These are phyloP conservation scores for Myxozyma vanderwaltii DNA, from an alignment of 805 yeast genomes.

Conservation along the genomic window DNA sequence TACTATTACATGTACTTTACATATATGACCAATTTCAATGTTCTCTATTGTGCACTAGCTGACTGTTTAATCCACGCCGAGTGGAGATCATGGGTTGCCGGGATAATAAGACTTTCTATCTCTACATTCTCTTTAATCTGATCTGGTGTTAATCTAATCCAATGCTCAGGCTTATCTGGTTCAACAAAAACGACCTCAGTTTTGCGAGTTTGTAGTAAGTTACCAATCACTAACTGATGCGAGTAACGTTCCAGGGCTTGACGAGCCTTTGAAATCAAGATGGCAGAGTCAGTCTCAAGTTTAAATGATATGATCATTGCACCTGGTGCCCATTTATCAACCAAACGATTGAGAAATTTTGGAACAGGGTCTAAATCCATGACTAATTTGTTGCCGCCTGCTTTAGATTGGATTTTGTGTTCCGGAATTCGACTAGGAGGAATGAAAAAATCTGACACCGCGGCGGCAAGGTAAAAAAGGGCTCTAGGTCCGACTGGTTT, in stretches of 20 bases:
- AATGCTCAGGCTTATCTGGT: constrained; percentile 44
- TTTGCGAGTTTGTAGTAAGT: constrained; percentile 84
- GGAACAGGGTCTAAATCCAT: constrained; percentile 95
- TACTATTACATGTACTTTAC: too few relatives aligned
- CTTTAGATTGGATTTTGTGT: constrained; percentile 89
- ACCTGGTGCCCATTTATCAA: constrained; percentile 90
- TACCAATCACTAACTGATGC: constrained; percentile 95
- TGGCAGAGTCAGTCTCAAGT: constrained; percentile 78
- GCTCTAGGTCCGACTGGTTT: constrained; percentile 59
- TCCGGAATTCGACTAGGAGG: constrained; percentile 85
- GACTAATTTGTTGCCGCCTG: constrained; percentile 68
- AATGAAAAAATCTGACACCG: constrained; percentile 93
- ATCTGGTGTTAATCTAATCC: constrained; percentile 45
- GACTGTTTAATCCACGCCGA: constrained; percentile 54
- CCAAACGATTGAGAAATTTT: constrained; percentile 82
- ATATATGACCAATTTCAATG: too few relatives aligned
- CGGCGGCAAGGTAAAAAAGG: constrained; percentile 90
- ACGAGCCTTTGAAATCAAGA: constrained; percentile 72
- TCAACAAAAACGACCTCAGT: constrained; percentile 83
- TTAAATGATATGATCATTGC: constrained; percentile 95
- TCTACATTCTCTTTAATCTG: constrained; percentile 52
- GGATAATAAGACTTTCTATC: constrained; percentile 80
- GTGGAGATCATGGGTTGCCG: constrained; percentile 70
- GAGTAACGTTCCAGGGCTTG: constrained; percentile 81
- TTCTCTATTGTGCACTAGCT: too few relatives aligned